Base-by-base conservation (phyloP, 345 rosid genomes). In the Citrus mangshanensis region DNA sequence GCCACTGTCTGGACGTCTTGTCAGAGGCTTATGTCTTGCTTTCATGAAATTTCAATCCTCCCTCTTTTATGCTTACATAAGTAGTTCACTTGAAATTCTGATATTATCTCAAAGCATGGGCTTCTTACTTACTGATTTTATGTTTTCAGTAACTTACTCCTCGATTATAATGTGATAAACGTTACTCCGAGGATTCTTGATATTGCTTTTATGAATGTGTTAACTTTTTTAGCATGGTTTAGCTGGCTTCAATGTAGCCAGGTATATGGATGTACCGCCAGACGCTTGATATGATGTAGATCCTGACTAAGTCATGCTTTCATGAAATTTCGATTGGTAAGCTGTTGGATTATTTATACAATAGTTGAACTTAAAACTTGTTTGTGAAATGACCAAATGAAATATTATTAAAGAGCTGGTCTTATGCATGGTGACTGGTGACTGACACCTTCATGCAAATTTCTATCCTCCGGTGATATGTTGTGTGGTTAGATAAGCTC, bases 71-170 rank as follows among this genome's bases (percentile, higher is more conserved):
- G 58, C 68, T 38, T 13, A 25, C 12, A 19, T 42, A 60, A 38
- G 60, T 49, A 60, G 76, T 32, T 28, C 70, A 34, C 54, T 51
- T 66, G 61, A 66, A 68, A 69, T n/a, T 21, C 46, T 59, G 67
- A 55, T 55, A 16, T 34, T 35, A 58, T 54, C 64, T 38, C 38
- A 54, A 54, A 49, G 49, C 71, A 28, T 22, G 49, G 21, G 1
- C 62, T 2, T 28, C 54, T 46, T 14, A 64, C 46, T 12, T 49
- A 46, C 46, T 12, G 32, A 46, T 64, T 49, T 21, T 7, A 64
- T 32, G 49, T 22, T 21, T 64, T 75, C 40, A 64, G n/a, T 30
- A 21, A 16, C 65, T 54, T 76, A 34, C 6, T 34, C 18, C 35
- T 16, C 24, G 35, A 56, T n/a, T 67, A 66, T 66, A 46, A 51